Base-by-base conservation (phyloP, 352 stramenopile genomes). In the Aphanomyces euteiches region DNA sequence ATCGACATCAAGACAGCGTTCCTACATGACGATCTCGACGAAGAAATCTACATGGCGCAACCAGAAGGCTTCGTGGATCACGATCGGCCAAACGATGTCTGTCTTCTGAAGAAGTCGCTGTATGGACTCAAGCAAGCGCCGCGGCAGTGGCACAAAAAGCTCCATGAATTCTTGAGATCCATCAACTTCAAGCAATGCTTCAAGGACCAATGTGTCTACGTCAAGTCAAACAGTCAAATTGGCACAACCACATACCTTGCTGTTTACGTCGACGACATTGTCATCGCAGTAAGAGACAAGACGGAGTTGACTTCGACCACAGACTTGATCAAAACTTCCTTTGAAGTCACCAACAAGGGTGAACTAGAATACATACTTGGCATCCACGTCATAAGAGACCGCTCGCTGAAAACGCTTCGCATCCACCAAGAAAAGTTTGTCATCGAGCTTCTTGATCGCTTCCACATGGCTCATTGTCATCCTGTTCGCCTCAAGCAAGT, bases 61-160 rank as follows among this genome's bases (percentile, higher is more conserved):
- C 50, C 50, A 28, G 17, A 58, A 21, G 50, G 36, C 36, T 58
- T 58, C 17, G 36, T 28, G 36, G 36, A 58, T 28, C 28, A 0
- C 28, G 28, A 19, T 28, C 17, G 36, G 36, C 17, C 50, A 58
- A 13, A 17, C 50, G 17, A 17, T 15, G 34, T 45, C 47, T 38
- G 56, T 15, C 34, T 41, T 45, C 56, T 39, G 0, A 17, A 10
- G 19, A 19, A 15, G 28, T 28, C 28, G 17, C 34, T 64, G 2
- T 64, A 64, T 64, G 56, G 19, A 47, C 15, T 15, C 37, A 64
- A 64, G 50, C 50, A 58, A 28, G 50, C 50, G 15, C 50, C 50
- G 21, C 50, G 50, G 17, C 50, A 37, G 50, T 58, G 50, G 50
- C 36, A 58, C 21, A 17, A 58, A 19, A 58, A 17, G 43, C 43